Percentiles rank a stretch among this genome's conserved stretches.
phyloP scores from a whole-genome alignment of 2,329 filamentous ascomycete genomes.

The Colletotrichum cereale region DNA sequence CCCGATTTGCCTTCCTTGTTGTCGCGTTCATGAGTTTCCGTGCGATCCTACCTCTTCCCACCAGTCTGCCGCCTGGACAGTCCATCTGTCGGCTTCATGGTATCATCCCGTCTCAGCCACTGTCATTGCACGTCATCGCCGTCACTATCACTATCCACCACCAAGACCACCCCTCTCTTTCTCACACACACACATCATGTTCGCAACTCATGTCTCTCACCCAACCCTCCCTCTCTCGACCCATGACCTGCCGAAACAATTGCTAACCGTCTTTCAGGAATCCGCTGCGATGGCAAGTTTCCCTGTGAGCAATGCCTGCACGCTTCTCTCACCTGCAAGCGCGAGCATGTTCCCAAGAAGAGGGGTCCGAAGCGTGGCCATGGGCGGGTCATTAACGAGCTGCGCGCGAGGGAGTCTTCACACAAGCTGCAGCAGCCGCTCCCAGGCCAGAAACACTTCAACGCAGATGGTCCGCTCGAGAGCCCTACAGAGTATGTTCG shows the following conservation, averaged over 20 bases:
- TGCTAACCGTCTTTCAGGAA: slow-evolving; percentile 48
- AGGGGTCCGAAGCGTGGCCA: slow-evolving; percentile 73
- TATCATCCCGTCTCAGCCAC: slow-evolving; percentile 24
- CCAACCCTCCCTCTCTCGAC: neutral
- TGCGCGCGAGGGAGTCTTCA: slow-evolving; percentile 61
- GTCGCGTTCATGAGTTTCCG: slow-evolving; percentile 40
- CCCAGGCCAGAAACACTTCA: slow-evolving; percentile 24
- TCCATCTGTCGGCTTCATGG: slow-evolving; percentile 33
- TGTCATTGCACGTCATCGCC: slow-evolving; percentile 34
- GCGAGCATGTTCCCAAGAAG: slow-evolving; percentile 74
- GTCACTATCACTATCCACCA: slow-evolving; percentile 7
- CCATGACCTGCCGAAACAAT: neutral
- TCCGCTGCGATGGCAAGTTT: slow-evolving; percentile 59
- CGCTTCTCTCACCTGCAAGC: slow-evolving; percentile 71
- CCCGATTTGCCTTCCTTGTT: slow-evolving; percentile 4
- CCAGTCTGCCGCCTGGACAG: slow-evolving; percentile 40
- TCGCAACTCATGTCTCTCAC: slow-evolving; percentile 9
- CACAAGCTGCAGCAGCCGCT: slow-evolving; percentile 50
- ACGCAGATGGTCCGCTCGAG: slow-evolving; percentile 43
- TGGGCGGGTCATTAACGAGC: slow-evolving; percentile 72
- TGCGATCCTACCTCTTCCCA: slow-evolving; percentile 41
- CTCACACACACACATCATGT: slow-evolving; percentile 41
- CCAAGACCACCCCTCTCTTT: neutral
- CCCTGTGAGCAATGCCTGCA: slow-evolving; percentile 73
- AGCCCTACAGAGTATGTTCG: slow-evolving; percentile 51